These are phyloP conservation scores for Arthrobotrys sinensis DNA, from an alignment of 2,329 filamentous ascomycete genomes.

Conservation along the genomic window DNA sequence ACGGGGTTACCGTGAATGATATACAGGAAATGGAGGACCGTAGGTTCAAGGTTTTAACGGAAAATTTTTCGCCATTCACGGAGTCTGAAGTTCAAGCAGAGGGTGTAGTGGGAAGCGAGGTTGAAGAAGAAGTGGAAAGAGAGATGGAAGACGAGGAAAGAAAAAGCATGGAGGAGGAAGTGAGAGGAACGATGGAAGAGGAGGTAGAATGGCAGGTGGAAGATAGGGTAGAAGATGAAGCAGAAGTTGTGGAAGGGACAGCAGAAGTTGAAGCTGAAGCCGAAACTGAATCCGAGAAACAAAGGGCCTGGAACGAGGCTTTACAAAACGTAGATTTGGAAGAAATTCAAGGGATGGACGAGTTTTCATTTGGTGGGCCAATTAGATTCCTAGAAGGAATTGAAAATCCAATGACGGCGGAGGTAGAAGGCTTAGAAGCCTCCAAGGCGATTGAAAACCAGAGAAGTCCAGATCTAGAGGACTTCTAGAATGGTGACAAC, in stretches of 20 bases:
- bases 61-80: not conserved
- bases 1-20: not conserved
- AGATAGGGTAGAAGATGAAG: not conserved
- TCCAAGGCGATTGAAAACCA: too few relatives aligned
- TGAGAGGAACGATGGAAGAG: not conserved
- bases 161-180: not conserved
- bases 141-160: not conserved
- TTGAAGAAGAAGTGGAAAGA: not conserved
- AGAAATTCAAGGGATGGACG: not conserved
- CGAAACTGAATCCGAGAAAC: too few relatives aligned
- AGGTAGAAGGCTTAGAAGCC: too few relatives aligned
- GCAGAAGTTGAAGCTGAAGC: not conserved
- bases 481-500: too few relatives aligned
- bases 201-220: not conserved
- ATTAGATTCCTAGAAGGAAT: not conserved
- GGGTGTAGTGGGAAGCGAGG: not conserved
- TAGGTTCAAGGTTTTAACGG: not conserved
- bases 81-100: not conserved
- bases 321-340: not conserved
- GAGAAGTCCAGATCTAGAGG: too few relatives aligned
- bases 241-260: not conserved
- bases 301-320: not conserved
- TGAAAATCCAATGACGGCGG: not conserved
- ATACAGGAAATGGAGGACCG: not conserved
- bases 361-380: not conserved